Conservation (phyloP, 257 asterid genomes). For the Verbascum thapsus region DNA sequence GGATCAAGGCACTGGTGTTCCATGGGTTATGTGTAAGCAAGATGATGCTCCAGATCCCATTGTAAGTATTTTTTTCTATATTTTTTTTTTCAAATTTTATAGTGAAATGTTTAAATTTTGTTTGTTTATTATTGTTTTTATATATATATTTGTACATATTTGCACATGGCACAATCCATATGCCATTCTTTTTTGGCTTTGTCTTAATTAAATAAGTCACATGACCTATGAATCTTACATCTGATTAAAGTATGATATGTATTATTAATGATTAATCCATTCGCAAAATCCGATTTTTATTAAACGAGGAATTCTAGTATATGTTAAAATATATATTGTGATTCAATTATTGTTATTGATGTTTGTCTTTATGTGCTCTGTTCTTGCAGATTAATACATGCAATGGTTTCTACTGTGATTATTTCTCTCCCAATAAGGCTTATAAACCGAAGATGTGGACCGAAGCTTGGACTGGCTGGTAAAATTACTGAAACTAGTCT, state of each 20-base stretch:
- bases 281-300: too few relatives aligned
- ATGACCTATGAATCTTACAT: constrained; percentile 24
- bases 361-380: constrained; percentile 12
- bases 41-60: constrained; percentile 98
- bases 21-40: constrained; percentile 99
- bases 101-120: constrained; percentile 22
- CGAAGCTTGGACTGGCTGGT: constrained; percentile 99
- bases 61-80: constrained; percentile 44
- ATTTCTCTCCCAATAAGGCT: constrained; percentile 88
- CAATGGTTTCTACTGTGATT: constrained; percentile 94
- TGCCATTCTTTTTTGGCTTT: constrained; percentile 33
- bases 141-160: constrained; percentile 34
- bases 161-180: constrained; percentile 46
- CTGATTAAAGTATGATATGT: constrained; percentile 22
- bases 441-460: constrained; percentile 98
- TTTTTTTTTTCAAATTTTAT: constrained; percentile 9
- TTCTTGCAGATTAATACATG: constrained; percentile 81
- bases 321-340: not conserved
- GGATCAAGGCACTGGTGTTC: constrained; percentile 88
- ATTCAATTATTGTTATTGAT: constrained; percentile 15
- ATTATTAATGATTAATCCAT: not conserved
- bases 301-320: not conserved
- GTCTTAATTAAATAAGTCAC: constrained; percentile 27
- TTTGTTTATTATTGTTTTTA: constrained; percentile 32
- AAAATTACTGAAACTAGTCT: constrained; percentile 19